Percentiles rank a stretch among this genome's conserved stretches.
phyloP scores from a whole-genome alignment of 2,329 filamentous ascomycete genomes.

The Boeremia exigua region DNA sequence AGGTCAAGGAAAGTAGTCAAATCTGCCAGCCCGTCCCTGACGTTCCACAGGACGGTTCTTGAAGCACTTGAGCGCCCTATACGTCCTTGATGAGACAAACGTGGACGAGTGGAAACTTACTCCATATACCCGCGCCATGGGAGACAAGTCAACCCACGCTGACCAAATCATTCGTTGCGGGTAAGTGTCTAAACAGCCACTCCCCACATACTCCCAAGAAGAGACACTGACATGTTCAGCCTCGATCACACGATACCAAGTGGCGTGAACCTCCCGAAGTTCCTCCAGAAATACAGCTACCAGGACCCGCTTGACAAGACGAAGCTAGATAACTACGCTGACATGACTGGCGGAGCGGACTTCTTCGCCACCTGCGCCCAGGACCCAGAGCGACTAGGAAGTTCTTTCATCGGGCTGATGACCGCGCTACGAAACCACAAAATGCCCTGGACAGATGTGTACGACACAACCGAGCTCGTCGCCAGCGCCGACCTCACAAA shows the following conservation, averaged over 20 bases:
- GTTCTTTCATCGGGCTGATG: slow-evolving; percentile 13
- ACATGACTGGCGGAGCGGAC: slow-evolving; percentile 8
- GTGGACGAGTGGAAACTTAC: slow-evolving; percentile 10
- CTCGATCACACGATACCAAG: slow-evolving; percentile 14
- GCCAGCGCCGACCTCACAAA: neutral
- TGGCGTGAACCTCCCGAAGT: slow-evolving; percentile 10
- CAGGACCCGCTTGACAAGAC: slow-evolving; percentile 12
- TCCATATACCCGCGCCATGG: slow-evolving; percentile 5
- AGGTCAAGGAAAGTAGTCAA: neutral
- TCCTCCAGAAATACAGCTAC: slow-evolving; percentile 9
- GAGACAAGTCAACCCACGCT: slow-evolving; percentile 3
- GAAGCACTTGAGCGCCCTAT: slow-evolving; percentile 5
- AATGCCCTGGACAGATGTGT: slow-evolving; percentile 18
- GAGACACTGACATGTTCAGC: neutral
- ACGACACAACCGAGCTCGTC: slow-evolving; percentile 10
- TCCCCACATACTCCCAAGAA: too few species aligned
- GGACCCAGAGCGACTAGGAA: slow-evolving; percentile 8
- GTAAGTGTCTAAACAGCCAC: too few species aligned
- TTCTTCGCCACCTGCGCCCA: slow-evolving; percentile 16
- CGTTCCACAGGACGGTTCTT: neutral
- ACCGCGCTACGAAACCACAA: slow-evolving; percentile 12
- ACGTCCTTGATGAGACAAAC: slow-evolving; percentile 3
- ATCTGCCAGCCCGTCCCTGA: too few species aligned
- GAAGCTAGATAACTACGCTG: slow-evolving; percentile 14
- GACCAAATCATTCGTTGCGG: slow-evolving; percentile 11